phyloP scores from a whole-genome alignment of 148 eudicot species.

The Spergularia bocconei region DNA sequence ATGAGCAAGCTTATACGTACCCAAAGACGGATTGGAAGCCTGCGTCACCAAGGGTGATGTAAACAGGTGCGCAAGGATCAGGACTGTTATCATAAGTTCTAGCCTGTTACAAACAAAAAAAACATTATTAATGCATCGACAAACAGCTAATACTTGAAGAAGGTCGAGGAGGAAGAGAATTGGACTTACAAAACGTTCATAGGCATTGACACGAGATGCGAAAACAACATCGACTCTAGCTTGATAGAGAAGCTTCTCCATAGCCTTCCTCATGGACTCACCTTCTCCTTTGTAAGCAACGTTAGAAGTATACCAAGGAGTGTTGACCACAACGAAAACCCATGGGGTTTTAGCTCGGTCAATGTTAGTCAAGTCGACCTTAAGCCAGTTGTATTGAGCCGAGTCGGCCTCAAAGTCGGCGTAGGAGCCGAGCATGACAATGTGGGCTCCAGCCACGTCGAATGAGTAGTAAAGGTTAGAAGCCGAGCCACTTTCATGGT shows the following conservation, averaged over 20 bases:
- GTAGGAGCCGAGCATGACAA: conserved; percentile 74
- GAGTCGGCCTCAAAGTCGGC: conserved; percentile 52
- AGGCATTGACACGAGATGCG: conserved; percentile 84
- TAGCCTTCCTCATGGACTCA: conserved; percentile 67
- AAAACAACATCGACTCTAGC: conserved; percentile 73
- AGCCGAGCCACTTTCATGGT: conserved; percentile 62
- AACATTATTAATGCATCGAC: background rate
- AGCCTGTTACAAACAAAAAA: conserved; percentile 12
- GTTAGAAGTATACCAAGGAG: conserved; percentile 86
- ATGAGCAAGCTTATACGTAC: conserved; percentile 36
- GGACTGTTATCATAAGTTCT: conserved; percentile 56
- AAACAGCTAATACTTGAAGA: background rate
- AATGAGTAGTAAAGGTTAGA: conserved; percentile 86
- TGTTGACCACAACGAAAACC: conserved; percentile 61
- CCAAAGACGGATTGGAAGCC: conserved; percentile 63
- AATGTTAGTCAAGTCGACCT: conserved; percentile 42
- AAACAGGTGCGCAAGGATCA: conserved; percentile 69
- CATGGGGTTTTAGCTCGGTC: conserved; percentile 66
- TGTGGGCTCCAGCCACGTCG: conserved; percentile 63
- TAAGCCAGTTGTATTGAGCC: conserved; percentile 77
- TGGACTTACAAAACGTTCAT: conserved; percentile 81
- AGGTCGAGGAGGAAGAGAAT: background rate
- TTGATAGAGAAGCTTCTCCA: conserved; percentile 57
- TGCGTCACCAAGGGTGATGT: conserved; percentile 89
- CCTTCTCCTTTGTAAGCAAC: conserved; percentile 81